phyloP scores from a whole-genome alignment of 1,139 yeast species.

The Nakaseomyces bracarensis region DNA sequence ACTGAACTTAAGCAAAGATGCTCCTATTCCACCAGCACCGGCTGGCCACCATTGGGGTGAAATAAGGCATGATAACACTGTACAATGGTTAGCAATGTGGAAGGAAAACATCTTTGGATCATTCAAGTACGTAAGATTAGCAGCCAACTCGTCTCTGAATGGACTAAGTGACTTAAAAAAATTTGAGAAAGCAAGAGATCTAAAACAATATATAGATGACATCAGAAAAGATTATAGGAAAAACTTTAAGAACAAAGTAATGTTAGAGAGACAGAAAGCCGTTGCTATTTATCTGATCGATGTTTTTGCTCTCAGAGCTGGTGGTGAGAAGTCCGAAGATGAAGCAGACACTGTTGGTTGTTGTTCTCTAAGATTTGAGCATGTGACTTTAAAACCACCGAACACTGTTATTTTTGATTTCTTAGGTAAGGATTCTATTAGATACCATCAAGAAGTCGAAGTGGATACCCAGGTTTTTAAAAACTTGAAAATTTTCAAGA shows the following conservation, averaged over 20 bases:
- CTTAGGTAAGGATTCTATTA: conserved; percentile 90
- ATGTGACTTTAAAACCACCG: conserved; percentile 79
- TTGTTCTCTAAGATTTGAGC: conserved; percentile 87
- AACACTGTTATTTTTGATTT: conserved; percentile 89
- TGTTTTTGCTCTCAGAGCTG: conserved; percentile 91
- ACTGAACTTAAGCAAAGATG: conserved; percentile 67
- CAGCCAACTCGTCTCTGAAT: conserved; percentile 83
- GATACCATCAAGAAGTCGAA: conserved; percentile 86
- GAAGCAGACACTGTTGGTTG: conserved; percentile 99
- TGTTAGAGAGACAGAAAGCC: conserved; percentile 87
- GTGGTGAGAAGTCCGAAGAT: conserved; percentile 95
- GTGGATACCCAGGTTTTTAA: conserved; percentile 87
- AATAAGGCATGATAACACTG: conserved; percentile 78
- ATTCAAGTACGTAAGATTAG: conserved; percentile 81
- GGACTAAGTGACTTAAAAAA: conserved; percentile 88
- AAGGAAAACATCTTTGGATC: conserved; percentile 82
- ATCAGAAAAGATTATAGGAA: conserved; percentile 70
- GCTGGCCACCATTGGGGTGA: conserved; percentile 89
- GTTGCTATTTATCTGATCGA: conserved; percentile 91
- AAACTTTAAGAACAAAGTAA: conserved; percentile 63
- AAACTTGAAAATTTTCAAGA: conserved; percentile 77
- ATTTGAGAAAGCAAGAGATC: conserved; percentile 85
- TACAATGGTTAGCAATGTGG: conserved; percentile 97
- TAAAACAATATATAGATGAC: conserved; percentile 60
- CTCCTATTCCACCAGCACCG: conserved; percentile 73